Evolutionary conservation across 352 stramenopile species (phyloP).

Genomic region (Blastocystis sp.): DNA sequence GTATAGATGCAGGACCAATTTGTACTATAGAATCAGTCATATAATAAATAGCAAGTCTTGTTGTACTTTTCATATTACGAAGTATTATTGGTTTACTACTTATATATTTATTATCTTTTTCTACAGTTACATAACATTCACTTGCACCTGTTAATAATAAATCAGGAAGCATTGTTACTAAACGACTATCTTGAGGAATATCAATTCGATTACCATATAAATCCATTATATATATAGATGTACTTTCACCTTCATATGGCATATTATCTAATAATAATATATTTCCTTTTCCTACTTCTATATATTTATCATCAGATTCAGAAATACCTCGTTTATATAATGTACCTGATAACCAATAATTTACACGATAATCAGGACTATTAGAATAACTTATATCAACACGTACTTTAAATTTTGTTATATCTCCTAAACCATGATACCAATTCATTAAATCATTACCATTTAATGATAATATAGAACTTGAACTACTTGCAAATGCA

Average conservation of each 20-base stretch:
- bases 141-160: slow-evolving; percentile 1
- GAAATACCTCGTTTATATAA: neutral
- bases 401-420: neutral
- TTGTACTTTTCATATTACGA: too few relatives aligned
- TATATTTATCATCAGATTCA: neutral
- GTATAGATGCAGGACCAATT: slow-evolving; percentile 7
- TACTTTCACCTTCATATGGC: neutral
- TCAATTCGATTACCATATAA: neutral
- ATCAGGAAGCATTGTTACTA: neutral
- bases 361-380: neutral
- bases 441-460: neutral
- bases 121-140: slow-evolving; percentile 7
- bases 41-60: too few relatives aligned
- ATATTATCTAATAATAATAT: neutral
- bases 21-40: too few relatives aligned
- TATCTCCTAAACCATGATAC: slow-evolving; percentile 2
- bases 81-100: neutral
- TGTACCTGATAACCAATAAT: neutral
- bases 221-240: slow-evolving; percentile 6
- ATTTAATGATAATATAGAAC: slow-evolving; percentile 1
- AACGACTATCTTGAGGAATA: neutral
- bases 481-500: neutral
- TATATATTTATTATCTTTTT: neutral
- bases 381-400: neutral
- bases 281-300: neutral